Conservation (phyloP, 768 basidiomycete species). For the Amanita rimosa region DNA sequence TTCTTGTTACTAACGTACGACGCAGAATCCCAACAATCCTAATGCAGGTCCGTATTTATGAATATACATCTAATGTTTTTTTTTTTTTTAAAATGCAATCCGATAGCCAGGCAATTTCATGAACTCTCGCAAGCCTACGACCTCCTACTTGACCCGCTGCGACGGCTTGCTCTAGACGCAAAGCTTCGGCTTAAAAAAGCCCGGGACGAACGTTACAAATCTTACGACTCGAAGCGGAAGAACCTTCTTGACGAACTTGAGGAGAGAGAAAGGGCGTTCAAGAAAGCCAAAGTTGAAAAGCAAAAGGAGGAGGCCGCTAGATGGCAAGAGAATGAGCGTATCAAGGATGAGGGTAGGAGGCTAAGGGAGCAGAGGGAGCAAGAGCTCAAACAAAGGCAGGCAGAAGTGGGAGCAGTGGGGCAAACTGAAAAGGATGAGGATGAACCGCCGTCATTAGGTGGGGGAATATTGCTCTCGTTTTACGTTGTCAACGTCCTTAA, state of each 20-base stretch:
- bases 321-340: conserved; percentile 54
- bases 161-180: conserved; percentile 70
- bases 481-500: background rate
- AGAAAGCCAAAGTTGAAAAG: conserved; percentile 57
- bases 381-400: conserved; percentile 33
- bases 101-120: conserved; percentile 65
- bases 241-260: conserved; percentile 69
- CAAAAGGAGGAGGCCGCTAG: conserved; percentile 41
- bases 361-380: conserved; percentile 58
- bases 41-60: conserved; percentile 45
- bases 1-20: background rate
- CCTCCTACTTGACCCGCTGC: conserved; percentile 69
- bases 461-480: no score
- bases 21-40: conserved; percentile 68
- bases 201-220: conserved; percentile 54
- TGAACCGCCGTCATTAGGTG: conserved; percentile 51
- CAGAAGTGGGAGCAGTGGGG: conserved; percentile 22
- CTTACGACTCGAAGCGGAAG: conserved; percentile 66
- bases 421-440: conserved; percentile 25
- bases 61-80: no score
- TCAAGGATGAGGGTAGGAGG: conserved; percentile 64
- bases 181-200: conserved; percentile 65
- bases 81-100: background rate
- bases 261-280: conserved; percentile 64
- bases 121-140: conserved; percentile 76